phyloP scores from a whole-genome alignment of 2,329 filamentous ascomycete species.

The Blumeria hordei region DNA sequence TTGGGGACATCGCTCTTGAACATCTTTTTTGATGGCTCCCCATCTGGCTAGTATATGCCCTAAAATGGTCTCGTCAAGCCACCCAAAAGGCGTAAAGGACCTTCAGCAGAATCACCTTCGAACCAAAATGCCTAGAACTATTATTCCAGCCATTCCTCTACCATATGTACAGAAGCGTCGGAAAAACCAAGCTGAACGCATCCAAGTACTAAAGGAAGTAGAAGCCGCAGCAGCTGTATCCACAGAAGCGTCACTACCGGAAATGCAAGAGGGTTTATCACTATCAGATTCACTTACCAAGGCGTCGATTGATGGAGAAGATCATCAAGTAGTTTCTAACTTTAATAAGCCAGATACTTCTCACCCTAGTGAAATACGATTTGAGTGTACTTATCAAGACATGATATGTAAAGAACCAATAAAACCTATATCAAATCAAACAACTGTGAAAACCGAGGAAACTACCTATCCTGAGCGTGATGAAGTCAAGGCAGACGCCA shows the following conservation, averaged over 20 bases:
- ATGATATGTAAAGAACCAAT: not conserved
- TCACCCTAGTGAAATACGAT: not conserved
- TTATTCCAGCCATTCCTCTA: conserved; percentile 15
- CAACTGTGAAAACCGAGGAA: too few relatives aligned
- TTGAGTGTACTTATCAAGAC: not conserved
- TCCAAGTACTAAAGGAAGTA: conserved; percentile 8
- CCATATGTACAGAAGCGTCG: conserved; percentile 14
- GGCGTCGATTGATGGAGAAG: not conserved
- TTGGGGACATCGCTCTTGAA: conserved; percentile 15
- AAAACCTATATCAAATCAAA: too few relatives aligned
- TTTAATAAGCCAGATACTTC: not conserved
- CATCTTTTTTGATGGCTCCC: conserved; percentile 1
- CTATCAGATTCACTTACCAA: not conserved
- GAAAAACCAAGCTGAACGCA: conserved; percentile 8
- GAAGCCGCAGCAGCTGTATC: not conserved
- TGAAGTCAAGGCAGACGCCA: too few relatives aligned
- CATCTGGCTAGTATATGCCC: not conserved
- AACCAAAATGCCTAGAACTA: conserved; percentile 8
- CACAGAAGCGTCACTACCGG: not conserved
- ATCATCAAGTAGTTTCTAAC: not conserved
- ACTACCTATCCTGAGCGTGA: too few relatives aligned
- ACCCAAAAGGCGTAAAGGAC: conserved; percentile 9
- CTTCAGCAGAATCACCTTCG: conserved; percentile 13
- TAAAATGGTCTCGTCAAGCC: conserved; percentile 10
- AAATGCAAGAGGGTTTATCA: not conserved